Evolutionary conservation across 495 filamentous ascomycete species (phyloP).

Genomic region (Cudoniella acicularis): DNA sequence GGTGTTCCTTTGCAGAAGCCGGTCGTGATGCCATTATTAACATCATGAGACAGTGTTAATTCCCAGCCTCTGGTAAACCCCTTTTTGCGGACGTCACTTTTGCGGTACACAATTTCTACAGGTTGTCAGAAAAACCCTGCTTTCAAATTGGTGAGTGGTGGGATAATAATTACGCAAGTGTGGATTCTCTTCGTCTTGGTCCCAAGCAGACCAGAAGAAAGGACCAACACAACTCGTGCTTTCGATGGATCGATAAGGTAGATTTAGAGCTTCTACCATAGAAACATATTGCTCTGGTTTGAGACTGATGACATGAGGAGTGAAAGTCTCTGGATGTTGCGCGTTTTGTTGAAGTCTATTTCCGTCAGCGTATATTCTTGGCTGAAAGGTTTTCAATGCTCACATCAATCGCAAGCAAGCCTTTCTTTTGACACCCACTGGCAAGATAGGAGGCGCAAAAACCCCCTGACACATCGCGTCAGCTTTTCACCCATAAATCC

Average conservation of each 20-base stretch:
- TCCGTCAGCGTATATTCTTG: conserved; percentile 4
- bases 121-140: too few relatives aligned
- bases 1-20: conserved; percentile 52
- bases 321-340: conserved; percentile 46
- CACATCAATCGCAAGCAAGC: conserved; percentile 48
- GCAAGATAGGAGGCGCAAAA: conserved; percentile 40
- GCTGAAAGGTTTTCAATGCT: conserved; percentile 18
- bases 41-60: conserved; percentile 52
- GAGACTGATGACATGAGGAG: conserved; percentile 42
- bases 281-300: conserved; percentile 35
- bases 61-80: conserved; percentile 56
- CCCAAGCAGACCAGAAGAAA: conserved; percentile 52
- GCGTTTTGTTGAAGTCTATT: conserved; percentile 49
- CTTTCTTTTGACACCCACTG: conserved; percentile 35
- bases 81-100: conserved; percentile 55
- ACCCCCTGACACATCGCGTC: conserved; percentile 39
- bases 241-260: conserved; percentile 51
- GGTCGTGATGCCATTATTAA: conserved; percentile 45
- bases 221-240: conserved; percentile 47
- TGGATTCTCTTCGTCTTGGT: conserved; percentile 46
- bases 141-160: too few relatives aligned
- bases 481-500: conserved; percentile 1
- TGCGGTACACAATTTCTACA: conserved; percentile 53
- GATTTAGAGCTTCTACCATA: conserved; percentile 38
- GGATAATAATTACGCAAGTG: conserved; percentile 52